Evolutionary conservation across 768 basidiomycete species (phyloP), one percentile per base, ranked within the genome.

Genomic region (Xerocomellus chrysenteron): DNA sequence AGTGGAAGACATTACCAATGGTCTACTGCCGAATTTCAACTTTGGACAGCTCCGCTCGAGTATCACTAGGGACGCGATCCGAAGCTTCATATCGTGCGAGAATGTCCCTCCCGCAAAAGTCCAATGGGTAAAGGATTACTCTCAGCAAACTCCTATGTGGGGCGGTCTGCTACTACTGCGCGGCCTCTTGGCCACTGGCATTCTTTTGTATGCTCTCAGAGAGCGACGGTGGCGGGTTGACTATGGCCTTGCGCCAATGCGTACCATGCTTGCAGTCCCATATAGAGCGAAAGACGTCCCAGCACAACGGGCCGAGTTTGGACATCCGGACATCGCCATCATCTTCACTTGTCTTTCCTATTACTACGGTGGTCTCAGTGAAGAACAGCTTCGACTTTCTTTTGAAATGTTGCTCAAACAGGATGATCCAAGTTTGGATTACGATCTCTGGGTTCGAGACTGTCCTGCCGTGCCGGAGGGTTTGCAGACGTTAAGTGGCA

Each of bases 171-270:
- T 76, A 13, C 55, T 74, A 2, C 43, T 76, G 9, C 76, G 76
- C 5, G 75, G 75, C 4, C 65, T 76, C 21, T 48, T 76, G 24
- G 63, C 67, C 8, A 58, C 57, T 0, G 75, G 72, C 0, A 70
- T 76, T n/a, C 59, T 76, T 3, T 37, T 68, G 14, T 68, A 67
- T 44, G 67, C 61, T 6, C 57, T 76, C 32, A 65, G 43, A 42
- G 74, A 76, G 4, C 72, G 71, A 28, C 63, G 76, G 21, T 76
- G 74, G 74, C 55, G 75, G 3, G 76, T 77, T 7, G 71, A 76
- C 51, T 77, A 73, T 59, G 75, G 75, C 4, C 71, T 73, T 13
- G 57, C 73, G 40, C 65, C 54, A 5, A 2, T 35, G 21, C 70
- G 74, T 10, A 74, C 75, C 0, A 61, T 67, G 62, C 60, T 75